Conservation (phyloP, 345 rosid species). For the Linum trigynum region DNA sequence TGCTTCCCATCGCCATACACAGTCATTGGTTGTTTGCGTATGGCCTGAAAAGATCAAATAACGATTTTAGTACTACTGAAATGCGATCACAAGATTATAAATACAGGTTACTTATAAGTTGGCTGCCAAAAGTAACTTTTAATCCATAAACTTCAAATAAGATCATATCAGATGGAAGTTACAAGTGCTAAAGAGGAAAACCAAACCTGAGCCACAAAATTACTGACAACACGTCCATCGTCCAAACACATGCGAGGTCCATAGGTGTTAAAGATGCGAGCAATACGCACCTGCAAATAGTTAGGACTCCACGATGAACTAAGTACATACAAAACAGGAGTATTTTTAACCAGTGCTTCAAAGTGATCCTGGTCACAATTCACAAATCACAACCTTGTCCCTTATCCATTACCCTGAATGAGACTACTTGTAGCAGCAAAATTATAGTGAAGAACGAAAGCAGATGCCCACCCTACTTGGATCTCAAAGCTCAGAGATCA, state of each 20-base stretch:
- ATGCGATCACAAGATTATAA: not conserved
- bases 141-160: not conserved
- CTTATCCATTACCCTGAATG: not conserved
- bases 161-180: not conserved
- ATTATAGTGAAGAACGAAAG: not conserved
- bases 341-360: not conserved
- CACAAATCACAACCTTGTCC: not conserved
- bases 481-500: not conserved
- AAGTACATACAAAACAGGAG: constrained; percentile 1
- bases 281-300: constrained; percentile 75
- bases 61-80: not conserved
- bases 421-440: not conserved
- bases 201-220: constrained; percentile 86
- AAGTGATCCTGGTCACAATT: not conserved
- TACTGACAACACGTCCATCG: constrained; percentile 99
- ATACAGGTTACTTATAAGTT: not conserved
- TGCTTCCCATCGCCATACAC: constrained; percentile 99
- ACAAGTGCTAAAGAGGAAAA: constrained; percentile 5
- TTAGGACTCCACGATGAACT: not conserved
- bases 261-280: constrained; percentile 94
- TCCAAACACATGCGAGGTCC: constrained; percentile 99
- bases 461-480: not conserved
- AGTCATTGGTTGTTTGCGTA: constrained; percentile 80
- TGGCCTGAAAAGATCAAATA: constrained; percentile 4
- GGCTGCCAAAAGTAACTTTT: not conserved